A percentile compares a stretch with the other conserved stretches of the same genome.
phyloP scores from a whole-genome alignment of 2,329 filamentous ascomycete species.

The Emergomyces orientalis region DNA sequence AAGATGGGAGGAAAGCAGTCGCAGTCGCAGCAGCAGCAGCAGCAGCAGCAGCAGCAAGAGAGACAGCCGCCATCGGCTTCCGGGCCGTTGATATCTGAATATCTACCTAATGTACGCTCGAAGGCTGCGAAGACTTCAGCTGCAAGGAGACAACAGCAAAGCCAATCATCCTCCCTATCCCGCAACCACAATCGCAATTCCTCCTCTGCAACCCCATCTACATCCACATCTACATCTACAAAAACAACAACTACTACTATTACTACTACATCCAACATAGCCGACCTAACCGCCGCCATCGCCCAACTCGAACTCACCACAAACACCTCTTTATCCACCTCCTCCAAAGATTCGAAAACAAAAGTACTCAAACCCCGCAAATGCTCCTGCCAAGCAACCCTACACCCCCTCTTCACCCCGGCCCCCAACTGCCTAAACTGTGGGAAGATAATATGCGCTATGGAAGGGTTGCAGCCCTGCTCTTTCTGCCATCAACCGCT shows the following conservation, averaged over 20 bases:
- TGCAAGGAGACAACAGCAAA: conserved; percentile 28
- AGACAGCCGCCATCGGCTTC: conserved; percentile 56
- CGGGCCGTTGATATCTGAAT: conserved; percentile 74
- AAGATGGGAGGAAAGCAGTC: not conserved
- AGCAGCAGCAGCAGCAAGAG: not conserved
- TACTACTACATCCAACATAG: conserved; percentile 39
- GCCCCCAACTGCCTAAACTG: conserved; percentile 88
- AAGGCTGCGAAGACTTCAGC: conserved; percentile 44
- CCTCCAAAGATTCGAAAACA: conserved; percentile 83
- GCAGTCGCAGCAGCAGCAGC: not conserved
- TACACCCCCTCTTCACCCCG: conserved; percentile 80
- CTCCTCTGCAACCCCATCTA: not conserved
- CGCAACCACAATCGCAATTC: not conserved
- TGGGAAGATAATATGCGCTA: conserved; percentile 90
- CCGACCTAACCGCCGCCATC: conserved; percentile 65
- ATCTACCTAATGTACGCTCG: conserved; percentile 49
- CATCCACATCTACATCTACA: not conserved
- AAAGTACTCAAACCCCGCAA: conserved; percentile 52
- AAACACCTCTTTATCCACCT: conserved; percentile 76
- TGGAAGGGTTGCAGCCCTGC: conserved; percentile 87
- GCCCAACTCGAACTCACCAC: conserved; percentile 83
- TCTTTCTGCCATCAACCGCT: conserved; percentile 77
- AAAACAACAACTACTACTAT: conserved; percentile 25
- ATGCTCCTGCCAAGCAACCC: conserved; percentile 80
- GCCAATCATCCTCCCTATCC: conserved; percentile 37